Evolutionary conservation across 805 yeast species (phyloP), one percentile per base, ranked within the genome.

Genomic region (Candida pseudofarinosa): DNA sequence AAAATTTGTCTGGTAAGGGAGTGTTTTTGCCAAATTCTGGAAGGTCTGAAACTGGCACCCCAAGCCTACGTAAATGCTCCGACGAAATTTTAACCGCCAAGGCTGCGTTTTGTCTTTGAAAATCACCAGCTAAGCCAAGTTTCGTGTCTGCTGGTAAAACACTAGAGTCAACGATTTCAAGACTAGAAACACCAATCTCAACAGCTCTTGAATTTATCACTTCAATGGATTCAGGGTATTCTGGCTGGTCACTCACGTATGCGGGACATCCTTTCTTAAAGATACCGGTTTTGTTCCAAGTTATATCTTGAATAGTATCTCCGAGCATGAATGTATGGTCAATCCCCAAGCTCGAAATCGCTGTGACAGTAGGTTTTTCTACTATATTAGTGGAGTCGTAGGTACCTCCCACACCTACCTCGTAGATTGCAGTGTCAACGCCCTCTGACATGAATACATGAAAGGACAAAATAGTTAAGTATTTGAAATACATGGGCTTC

Each of bases 361-460:
- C 99, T 37, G 96, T 83, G 1, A 81, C 90, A 0, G 86, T 77
- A 15, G 99, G 98, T 35, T 72, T 67, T 35, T 74, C 80, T 38
- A 93, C 78, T 2, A 93, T 77, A 59, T 93, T 93, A 10, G 99
- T 93, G n/a, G 97, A 88, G 62, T 93, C 99, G 56, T 81, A 88
- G 58, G 87, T 95, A 4, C 99, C 99, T 20, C 99, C 99, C 38
- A 93, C 96, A 17, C 99, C 99, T 23, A 95, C 99, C 62, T 93
- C 99, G 58, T 87, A 89, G 32, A 93, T 83, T 10, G 98, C 97
- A 30, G 96, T 79, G 57, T 89, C 86, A n/a, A 93, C 90, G 1
- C 86, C 85, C 63, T 93, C 99, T 42, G 79, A 74, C 65, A 88
- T 60, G 54, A 95, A 95, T 0, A 88, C 85, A 60, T 95, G 97